Percentiles rank a stretch among this genome's conserved stretches.
phyloP scores from a whole-genome alignment of 164 flowering plant genomes.

The Berberis vulgaris region DNA sequence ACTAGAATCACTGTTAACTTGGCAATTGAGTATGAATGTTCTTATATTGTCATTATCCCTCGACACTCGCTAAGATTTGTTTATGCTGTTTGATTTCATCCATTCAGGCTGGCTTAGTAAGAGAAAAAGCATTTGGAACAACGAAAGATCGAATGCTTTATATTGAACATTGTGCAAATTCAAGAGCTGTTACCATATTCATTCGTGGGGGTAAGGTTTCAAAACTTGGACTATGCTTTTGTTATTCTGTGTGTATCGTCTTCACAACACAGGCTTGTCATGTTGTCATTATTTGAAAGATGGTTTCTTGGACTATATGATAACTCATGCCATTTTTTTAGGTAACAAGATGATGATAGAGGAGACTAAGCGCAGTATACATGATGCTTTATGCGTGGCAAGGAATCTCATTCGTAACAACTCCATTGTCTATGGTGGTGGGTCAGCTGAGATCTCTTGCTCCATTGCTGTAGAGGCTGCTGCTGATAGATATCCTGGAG shows the following conservation, averaged over 20 bases:
- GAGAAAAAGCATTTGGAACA: constrained; percentile 94
- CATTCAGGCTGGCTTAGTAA: constrained; percentile 84
- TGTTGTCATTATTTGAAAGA: too few species aligned
- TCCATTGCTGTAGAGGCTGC: constrained; percentile 95
- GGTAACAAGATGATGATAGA: constrained; percentile 99
- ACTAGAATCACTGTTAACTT: too few species aligned
- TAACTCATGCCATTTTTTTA: constrained; percentile 16
- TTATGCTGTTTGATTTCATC: not conserved
- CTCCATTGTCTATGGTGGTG: constrained; percentile 97
- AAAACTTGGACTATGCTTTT: too few species aligned
- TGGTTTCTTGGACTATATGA: too few species aligned
- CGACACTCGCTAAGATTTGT: too few species aligned
- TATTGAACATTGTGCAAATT: constrained; percentile 97
- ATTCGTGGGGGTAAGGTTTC: constrained; percentile 74
- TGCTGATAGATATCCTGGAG: constrained; percentile 91
- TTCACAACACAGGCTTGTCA: too few species aligned
- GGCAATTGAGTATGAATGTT: too few species aligned
- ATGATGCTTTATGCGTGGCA: constrained; percentile 95
- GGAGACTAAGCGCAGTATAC: constrained; percentile 96
- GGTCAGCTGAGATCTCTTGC: constrained; percentile 95
- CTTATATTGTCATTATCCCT: too few species aligned
- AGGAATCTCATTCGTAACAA: constrained; percentile 90
- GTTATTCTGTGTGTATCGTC: too few species aligned
- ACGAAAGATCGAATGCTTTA: constrained; percentile 96
- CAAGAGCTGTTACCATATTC: constrained; percentile 82